Percentiles rank a stretch among this genome's conserved stretches.
Conservation (phyloP, 805 yeast genomes). For the Candida tammaniensis region DNA sequence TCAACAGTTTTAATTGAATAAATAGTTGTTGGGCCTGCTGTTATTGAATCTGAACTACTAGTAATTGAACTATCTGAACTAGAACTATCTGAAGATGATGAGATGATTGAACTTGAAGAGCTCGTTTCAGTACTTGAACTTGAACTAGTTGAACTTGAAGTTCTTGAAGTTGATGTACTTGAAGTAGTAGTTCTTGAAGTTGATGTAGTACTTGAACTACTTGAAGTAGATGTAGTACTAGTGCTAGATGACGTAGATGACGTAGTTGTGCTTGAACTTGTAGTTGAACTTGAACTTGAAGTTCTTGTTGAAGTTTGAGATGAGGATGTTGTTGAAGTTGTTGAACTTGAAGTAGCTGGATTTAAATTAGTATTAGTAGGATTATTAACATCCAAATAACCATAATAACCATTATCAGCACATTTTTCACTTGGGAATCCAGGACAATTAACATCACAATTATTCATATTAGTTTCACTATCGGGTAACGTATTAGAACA, state of each 20-base stretch:
- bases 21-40: constrained; percentile 3
- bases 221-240: constrained; percentile 12
- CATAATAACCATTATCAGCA: constrained; percentile 46
- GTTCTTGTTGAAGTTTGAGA: constrained; percentile 16
- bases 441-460: constrained; percentile 43
- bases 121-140: background rate
- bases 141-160: constrained; percentile 1
- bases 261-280: constrained; percentile 19
- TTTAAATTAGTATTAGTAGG: constrained; percentile 5
- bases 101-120: background rate
- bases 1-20: constrained; percentile 16
- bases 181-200: constrained; percentile 1
- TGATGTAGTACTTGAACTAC: constrained; percentile 2
- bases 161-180: background rate
- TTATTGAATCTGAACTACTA: background rate
- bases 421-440: constrained; percentile 44
- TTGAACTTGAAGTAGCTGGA: constrained; percentile 11
- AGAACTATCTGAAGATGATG: background rate
- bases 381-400: constrained; percentile 39
- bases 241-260: constrained; percentile 16
- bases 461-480: constrained; percentile 28
- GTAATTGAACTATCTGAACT: background rate
- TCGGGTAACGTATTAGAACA: constrained; percentile 55
- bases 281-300: constrained; percentile 15
- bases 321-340: constrained; percentile 7